Percentiles rank a stretch among this genome's conserved stretches.
Evolutionary conservation across 192 early-diverging fungal genomes (phyloP).

Genomic region (Irineochytrium annulatum): DNA sequence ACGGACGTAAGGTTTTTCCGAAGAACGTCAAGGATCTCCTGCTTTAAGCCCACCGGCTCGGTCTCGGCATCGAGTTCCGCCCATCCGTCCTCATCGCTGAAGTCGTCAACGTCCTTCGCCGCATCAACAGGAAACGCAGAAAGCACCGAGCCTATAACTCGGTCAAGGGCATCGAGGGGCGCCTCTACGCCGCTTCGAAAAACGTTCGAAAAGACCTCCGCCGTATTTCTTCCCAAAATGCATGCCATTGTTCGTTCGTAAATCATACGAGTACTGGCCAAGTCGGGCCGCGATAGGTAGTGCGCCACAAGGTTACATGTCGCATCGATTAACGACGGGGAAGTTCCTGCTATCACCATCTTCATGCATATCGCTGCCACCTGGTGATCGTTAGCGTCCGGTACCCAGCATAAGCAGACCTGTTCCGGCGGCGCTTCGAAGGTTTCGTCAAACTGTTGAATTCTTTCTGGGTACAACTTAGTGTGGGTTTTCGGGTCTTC

Average conservation of each 20-base stretch:
- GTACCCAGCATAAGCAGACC: constrained; percentile 2
- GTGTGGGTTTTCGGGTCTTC: constrained; percentile 10
- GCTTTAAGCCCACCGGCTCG: too few relatives aligned
- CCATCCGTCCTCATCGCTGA: too few relatives aligned
- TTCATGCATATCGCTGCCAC: constrained; percentile 29
- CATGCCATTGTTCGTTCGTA: constrained; percentile 20
- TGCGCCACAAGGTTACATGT: constrained; percentile 16
- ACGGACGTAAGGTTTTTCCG: too few relatives aligned
- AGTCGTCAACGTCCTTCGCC: too few relatives aligned
- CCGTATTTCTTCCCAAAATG: constrained; percentile 20
- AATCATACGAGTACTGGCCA: neutral
- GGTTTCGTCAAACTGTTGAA: constrained; percentile 36
- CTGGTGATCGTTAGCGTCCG: neutral
- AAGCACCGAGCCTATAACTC: too few relatives aligned
- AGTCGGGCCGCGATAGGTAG: neutral
- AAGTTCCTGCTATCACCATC: constrained; percentile 37
- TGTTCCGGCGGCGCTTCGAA: constrained; percentile 14
- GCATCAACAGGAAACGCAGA: too few relatives aligned
- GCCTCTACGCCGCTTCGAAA: constrained; percentile 34
- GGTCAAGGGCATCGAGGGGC: constrained; percentile 27
- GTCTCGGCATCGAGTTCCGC: too few relatives aligned
- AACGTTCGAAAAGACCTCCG: constrained; percentile 11
- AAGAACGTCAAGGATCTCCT: too few relatives aligned
- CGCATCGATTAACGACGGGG: constrained; percentile 20
- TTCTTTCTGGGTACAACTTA: constrained; percentile 21